Evolutionary conservation across 2,329 filamentous ascomycete genomes (phyloP), one percentile per base, ranked within the genome.

Genomic region (Trichoderma guizhouense): DNA sequence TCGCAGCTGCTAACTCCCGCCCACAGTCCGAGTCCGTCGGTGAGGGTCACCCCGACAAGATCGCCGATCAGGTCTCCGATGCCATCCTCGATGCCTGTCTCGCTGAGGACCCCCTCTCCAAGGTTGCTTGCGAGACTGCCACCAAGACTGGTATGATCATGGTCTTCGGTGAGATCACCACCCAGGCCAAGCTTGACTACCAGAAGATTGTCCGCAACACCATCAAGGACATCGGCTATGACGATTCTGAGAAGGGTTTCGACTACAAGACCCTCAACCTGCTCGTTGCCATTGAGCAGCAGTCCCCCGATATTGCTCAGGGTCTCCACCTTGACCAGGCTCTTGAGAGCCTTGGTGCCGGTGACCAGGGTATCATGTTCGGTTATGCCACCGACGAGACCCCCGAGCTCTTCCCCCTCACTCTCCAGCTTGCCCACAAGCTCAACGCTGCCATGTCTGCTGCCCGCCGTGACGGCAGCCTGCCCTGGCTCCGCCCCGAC

Each of bases 281-380:
- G 81, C 91, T 98, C 79, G 95, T 98, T 79, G 96, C 95, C 86
- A 98, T 99, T 84, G 96, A 99, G 91, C 91, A 99, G 87, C 96
- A 99, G 87, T 98, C 95, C 73, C 93, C 95, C 80, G 96, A 99
- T 85, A 99, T 99, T 81, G 96, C 96, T 78, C 96, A 98, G 87
- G 96, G 96, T 89, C 93, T 99, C 72, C 94, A 98, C 89, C 97
- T 97, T 84, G 96, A 99, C 77, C 90, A 98, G 88, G 94, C 94
- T 77, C 92, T 99, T 64, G 96, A 99, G 91, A 92, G 97, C 86
- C 92, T 99, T 76, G 96, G 96, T 85, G 96, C 96, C 75, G 96
- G 96, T 92, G 96, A 99, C 86, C 96, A 99, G 89, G 96, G 96
- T 89, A 98, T 99, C 89, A 99, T 99, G 96, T 99, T 99, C 86